Percentiles rank a stretch among this genome's conserved stretches.
phyloP scores from a whole-genome alignment of 306 rosid genomes.

The Trichosanthes cucumerina region DNA sequence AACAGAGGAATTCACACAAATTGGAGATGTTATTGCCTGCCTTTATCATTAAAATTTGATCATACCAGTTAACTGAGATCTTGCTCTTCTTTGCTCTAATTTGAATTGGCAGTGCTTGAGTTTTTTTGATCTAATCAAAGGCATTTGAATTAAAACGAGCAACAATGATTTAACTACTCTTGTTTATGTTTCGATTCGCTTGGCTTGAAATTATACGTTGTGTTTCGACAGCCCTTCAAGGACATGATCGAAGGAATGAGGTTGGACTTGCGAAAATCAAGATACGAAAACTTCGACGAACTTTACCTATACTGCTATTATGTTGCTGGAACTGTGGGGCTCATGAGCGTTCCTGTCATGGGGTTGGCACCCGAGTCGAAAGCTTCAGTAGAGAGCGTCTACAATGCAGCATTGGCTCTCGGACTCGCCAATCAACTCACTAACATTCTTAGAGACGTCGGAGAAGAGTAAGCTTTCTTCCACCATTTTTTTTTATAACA shows the following conservation, averaged over 20 bases:
- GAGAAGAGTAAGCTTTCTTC: slow-evolving; percentile 78
- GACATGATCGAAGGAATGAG: slow-evolving; percentile 99
- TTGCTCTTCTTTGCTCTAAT: background rate
- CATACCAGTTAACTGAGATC: background rate
- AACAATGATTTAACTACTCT: background rate
- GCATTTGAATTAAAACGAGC: background rate
- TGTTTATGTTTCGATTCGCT: background rate
- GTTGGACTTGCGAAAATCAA: slow-evolving; percentile 70
- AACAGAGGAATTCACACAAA: background rate
- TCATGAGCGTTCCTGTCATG: slow-evolving; percentile 99
- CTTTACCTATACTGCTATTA: slow-evolving; percentile 93
- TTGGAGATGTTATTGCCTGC: background rate
- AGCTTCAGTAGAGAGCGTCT: slow-evolving; percentile 67
- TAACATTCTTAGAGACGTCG: slow-evolving; percentile 91
- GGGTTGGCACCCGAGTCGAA: slow-evolving; percentile 72
- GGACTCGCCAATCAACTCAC: slow-evolving; percentile 98
- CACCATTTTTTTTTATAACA: background rate
- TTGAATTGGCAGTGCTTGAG: background rate
- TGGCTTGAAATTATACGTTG: background rate
- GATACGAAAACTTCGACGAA: slow-evolving; percentile 80
- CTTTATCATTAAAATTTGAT: background rate
- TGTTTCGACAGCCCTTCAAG: slow-evolving; percentile 59
- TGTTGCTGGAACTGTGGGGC: slow-evolving; percentile 99
- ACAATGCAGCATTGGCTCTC: slow-evolving; percentile 87
- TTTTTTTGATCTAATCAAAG: background rate